These are phyloP conservation scores for Suillus cothurnatus DNA, from an alignment of 768 basidiomycete species.

Conservation along the genomic window DNA sequence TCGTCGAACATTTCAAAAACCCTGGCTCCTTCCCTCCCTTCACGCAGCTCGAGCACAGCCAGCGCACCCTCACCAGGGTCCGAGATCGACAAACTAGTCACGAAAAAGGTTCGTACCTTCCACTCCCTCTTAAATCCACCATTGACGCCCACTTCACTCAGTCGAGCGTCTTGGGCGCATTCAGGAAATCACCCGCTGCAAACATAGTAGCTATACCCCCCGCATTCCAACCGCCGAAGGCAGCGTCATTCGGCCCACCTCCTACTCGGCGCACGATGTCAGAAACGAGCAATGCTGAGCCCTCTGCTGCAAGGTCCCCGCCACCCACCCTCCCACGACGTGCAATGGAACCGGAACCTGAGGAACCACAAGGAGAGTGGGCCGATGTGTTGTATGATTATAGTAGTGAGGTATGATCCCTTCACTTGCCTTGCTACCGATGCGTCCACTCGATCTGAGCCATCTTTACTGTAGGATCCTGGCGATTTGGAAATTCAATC, in stretches of 20 bases:
- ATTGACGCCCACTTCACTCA: conserved; percentile 4
- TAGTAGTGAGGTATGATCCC: conserved; percentile 50
- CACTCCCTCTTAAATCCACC: conserved; percentile 10
- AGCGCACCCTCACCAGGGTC: conserved; percentile 26
- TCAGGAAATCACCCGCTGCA: conserved; percentile 38
- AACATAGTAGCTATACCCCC: conserved; percentile 41
- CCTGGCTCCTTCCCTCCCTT: conserved; percentile 17
- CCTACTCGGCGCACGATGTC: conserved; percentile 44
- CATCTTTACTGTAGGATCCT: conserved; percentile 50
- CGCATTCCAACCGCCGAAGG: conserved; percentile 47
- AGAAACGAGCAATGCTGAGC: conserved; percentile 14
- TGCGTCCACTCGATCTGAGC: background rate
- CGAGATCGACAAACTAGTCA: conserved; percentile 30
- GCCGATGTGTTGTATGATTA: conserved; percentile 80
- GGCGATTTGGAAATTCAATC: conserved; percentile 65
- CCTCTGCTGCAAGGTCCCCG: conserved; percentile 22
- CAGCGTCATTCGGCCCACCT: conserved; percentile 53
- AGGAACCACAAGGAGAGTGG: conserved; percentile 63
- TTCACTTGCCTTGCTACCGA: background rate
- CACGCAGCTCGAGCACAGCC: conserved; percentile 15
- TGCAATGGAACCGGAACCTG: conserved; percentile 27
- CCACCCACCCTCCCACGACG: conserved; percentile 26
- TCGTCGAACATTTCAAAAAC: background rate
- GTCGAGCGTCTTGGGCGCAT: conserved; percentile 24
- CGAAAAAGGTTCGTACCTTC: conserved; percentile 29